Conservation (phyloP, 2,329 filamentous ascomycete genomes). For the Cercospora sesami region DNA sequence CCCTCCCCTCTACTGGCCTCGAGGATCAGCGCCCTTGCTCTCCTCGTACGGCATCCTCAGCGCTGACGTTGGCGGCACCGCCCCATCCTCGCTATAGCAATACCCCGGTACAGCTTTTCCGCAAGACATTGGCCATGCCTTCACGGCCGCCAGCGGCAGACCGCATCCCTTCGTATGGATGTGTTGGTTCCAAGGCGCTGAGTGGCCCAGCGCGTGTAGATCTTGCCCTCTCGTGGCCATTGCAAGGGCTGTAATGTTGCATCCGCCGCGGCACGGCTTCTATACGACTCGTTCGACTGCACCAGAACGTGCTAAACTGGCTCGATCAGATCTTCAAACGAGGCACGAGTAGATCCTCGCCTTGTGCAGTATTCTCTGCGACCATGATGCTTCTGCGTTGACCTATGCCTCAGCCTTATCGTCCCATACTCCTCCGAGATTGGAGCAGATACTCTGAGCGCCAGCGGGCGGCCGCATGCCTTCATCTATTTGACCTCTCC, state of each 20-base stretch:
- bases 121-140: neutral
- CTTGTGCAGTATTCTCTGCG: slow-evolving; percentile 12
- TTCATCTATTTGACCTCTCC: slow-evolving; percentile 13
- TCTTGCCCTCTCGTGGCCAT: neutral
- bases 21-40: neutral
- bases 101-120: neutral
- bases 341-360: slow-evolving; percentile 11
- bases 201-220: neutral
- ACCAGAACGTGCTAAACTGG: neutral
- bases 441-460: slow-evolving; percentile 1
- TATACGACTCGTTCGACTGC: neutral
- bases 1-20: neutral
- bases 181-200: neutral
- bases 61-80: neutral
- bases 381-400: neutral
- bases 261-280: neutral
- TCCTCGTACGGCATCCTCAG: neutral
- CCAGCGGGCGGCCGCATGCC: slow-evolving; percentile 11
- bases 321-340: neutral
- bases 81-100: neutral
- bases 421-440: slow-evolving; percentile 2
- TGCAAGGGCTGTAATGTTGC: neutral
- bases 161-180: slow-evolving; percentile 7
- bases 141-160: slow-evolving; percentile 2
- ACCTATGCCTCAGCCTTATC: neutral